Base-by-base conservation (phyloP, 306 rosid species). In the Mucuna pruriens region DNA sequence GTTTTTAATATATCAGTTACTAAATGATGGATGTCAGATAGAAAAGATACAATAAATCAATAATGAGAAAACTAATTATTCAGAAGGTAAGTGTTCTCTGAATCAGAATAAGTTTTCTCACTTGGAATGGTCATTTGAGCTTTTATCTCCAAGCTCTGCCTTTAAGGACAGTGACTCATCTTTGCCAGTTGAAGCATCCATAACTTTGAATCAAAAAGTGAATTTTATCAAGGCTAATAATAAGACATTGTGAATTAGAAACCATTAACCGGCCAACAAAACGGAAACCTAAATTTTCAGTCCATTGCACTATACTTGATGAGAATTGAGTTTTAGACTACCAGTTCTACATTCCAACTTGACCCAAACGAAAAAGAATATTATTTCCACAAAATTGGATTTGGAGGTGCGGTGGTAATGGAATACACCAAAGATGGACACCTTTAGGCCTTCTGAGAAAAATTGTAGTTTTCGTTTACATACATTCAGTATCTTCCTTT, bases 121-220 rank as follows among this genome's bases (percentile, higher is more conserved):
- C 91, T 67, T 73, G 81, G 87, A 82, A 80, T 64, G 67, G 71
- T 87, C 86, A 29, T 38, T 70, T 38, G 85, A 76, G 82, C 71
- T 83, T 70, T 72, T 75, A 70, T 82, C 76, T 80, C 80, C 54
- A 19, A 82, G 34, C 75, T 86, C 87, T 80, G 73, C 85, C 58
- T 83, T 60, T 6, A 31, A 70, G 63, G 87, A 76, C 65, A 58
- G 66, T 15, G 82, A 82, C 39, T 77, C 91, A 62, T 65, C 82
- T 57, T 85, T 83, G 12, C 63, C 88, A 80, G 66, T 68, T 54
- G 89, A 83, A 83, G 71, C 85, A 29, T 23, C 89, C 2, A 23
- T 67, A 76, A 57, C 87, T 87, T 83, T 66, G 69, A 72, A 88
- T 52, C 42, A 49, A 81, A 49, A 73, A 77, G 49, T 71, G 45